phyloP scores from a whole-genome alignment of 2,329 filamentous ascomycete genomes.

The Apiospora malaysiana region DNA sequence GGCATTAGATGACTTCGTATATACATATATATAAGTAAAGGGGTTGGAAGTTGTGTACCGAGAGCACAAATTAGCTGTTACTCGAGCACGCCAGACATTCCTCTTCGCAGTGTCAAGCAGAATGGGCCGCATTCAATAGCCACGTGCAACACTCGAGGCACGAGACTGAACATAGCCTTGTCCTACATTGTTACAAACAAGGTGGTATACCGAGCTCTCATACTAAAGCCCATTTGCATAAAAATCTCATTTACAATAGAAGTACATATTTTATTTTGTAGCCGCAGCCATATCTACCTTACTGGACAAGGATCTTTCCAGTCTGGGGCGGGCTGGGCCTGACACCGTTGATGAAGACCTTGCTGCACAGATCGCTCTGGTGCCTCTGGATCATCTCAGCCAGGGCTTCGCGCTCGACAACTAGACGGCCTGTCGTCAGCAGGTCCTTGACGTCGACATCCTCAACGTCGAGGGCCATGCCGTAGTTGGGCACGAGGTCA shows the following conservation, averaged over 20 bases:
- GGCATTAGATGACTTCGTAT: too few relatives aligned
- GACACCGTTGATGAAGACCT: slow-evolving; percentile 51
- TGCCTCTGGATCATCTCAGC: slow-evolving; percentile 76
- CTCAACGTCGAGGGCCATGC: slow-evolving; percentile 70
- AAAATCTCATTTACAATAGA: slow-evolving; percentile 25
- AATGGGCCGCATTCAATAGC: not conserved
- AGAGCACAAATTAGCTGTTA: too few relatives aligned
- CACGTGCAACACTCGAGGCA: not conserved
- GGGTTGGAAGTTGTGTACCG: too few relatives aligned
- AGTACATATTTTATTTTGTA: slow-evolving; percentile 19
- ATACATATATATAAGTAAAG: too few relatives aligned
- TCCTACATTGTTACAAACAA: not conserved
- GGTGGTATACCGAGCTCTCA: not conserved
- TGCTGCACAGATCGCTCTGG: slow-evolving; percentile 66
- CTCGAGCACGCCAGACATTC: too few relatives aligned
- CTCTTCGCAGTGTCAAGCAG: too few relatives aligned
- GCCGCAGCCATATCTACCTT: slow-evolving; percentile 20
- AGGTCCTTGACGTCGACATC: slow-evolving; percentile 97
- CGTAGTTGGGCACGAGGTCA: slow-evolving; percentile 67
- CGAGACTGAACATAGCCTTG: not conserved
- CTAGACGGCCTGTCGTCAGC: slow-evolving; percentile 80
- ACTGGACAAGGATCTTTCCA: slow-evolving; percentile 39
- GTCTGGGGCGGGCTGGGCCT: slow-evolving; percentile 30
- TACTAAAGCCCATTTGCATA: slow-evolving; percentile 14
- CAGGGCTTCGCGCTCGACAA: slow-evolving; percentile 85